Conservation (phyloP, 2,329 filamentous ascomycete species). For the Microsporum ferrugineum region DNA sequence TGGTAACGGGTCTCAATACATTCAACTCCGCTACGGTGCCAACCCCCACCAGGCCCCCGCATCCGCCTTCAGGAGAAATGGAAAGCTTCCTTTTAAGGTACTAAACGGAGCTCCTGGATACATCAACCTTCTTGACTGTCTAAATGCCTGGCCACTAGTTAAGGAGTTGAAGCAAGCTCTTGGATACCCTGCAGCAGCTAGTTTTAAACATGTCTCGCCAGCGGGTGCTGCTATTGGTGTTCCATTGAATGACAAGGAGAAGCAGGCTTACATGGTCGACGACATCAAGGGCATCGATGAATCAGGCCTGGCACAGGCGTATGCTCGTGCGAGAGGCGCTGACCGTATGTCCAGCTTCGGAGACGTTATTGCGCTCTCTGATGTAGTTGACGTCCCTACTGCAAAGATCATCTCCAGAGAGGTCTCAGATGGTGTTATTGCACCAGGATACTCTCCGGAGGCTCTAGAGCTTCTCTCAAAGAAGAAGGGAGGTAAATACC, state of each 20-base stretch:
- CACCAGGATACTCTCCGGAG: constrained; percentile 71
- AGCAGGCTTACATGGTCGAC: constrained; percentile 96
- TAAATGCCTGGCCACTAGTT: constrained; percentile 94
- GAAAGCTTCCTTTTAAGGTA: constrained; percentile 84
- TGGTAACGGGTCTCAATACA: constrained; percentile 66
- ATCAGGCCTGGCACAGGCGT: constrained; percentile 81
- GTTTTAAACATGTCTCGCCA: constrained; percentile 98
- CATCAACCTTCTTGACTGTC: constrained; percentile 90
- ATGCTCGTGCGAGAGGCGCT: constrained; percentile 86
- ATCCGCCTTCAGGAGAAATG: constrained; percentile 63
- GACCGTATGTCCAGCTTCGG: constrained; percentile 99
- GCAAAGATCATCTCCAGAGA: constrained; percentile 97
- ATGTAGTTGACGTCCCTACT: constrained; percentile 80
- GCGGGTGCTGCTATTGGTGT: constrained; percentile 91
- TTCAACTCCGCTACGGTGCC: constrained; percentile 82
- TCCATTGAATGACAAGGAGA: constrained; percentile 73
- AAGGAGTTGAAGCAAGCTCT: constrained; percentile 90
- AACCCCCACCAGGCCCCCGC: constrained; percentile 99
- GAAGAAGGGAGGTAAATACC: constrained; percentile 97
- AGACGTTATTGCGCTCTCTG: constrained; percentile 86
- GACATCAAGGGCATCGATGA: constrained; percentile 82
- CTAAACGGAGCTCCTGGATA: constrained; percentile 83
- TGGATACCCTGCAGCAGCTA: constrained; percentile 79
- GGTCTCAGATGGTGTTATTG: constrained; percentile 93
- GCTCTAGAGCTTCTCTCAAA: constrained; percentile 86